A percentile compares a stretch with the other conserved stretches of the same genome.
These are phyloP conservation scores for Candida suzukii DNA, from an alignment of 805 yeast species.

Conservation along the genomic window DNA sequence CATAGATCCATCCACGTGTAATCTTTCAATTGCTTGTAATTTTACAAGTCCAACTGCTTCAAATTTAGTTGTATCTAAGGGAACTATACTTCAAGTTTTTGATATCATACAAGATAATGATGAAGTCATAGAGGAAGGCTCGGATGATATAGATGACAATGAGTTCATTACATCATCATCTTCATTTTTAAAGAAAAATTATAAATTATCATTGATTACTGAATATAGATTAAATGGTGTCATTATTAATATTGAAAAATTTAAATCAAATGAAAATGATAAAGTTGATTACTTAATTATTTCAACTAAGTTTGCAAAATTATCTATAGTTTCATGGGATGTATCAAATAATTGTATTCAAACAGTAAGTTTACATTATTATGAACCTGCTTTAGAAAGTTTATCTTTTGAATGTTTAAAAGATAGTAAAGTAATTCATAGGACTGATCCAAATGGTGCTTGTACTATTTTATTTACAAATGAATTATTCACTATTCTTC, in stretches of 20 bases:
- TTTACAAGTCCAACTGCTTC: slow-evolving; percentile 30
- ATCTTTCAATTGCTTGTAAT: slow-evolving; percentile 47
- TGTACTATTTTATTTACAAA: slow-evolving; percentile 55
- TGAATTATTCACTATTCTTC: slow-evolving; percentile 66
- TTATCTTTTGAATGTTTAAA: slow-evolving; percentile 35
- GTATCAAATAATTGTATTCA: slow-evolving; percentile 40
- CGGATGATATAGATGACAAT: neutral
- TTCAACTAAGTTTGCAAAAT: slow-evolving; percentile 67
- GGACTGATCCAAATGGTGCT: slow-evolving; percentile 54
- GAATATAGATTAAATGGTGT: slow-evolving; percentile 71
- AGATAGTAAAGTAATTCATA: slow-evolving; percentile 34
- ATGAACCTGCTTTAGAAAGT: slow-evolving; percentile 60
- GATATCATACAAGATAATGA: slow-evolving; percentile 27
- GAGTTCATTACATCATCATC: neutral
- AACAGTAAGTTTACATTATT: slow-evolving; percentile 79
- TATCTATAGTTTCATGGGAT: slow-evolving; percentile 74
- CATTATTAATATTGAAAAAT: slow-evolving; percentile 47
- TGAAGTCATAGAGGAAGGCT: slow-evolving; percentile 9
- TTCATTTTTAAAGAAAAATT: slow-evolving; percentile 5
- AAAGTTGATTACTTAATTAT: slow-evolving; percentile 53
- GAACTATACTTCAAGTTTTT: slow-evolving; percentile 61
- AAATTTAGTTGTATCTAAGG: slow-evolving; percentile 64
- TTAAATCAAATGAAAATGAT: slow-evolving; percentile 41
- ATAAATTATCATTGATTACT: slow-evolving; percentile 37
- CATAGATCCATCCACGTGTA: slow-evolving; percentile 66